Percentiles rank a stretch among this genome's conserved stretches.
These are phyloP conservation scores for Penicillium simplicissimum DNA, from an alignment of 495 filamentous ascomycete species.

Conservation along the genomic window DNA sequence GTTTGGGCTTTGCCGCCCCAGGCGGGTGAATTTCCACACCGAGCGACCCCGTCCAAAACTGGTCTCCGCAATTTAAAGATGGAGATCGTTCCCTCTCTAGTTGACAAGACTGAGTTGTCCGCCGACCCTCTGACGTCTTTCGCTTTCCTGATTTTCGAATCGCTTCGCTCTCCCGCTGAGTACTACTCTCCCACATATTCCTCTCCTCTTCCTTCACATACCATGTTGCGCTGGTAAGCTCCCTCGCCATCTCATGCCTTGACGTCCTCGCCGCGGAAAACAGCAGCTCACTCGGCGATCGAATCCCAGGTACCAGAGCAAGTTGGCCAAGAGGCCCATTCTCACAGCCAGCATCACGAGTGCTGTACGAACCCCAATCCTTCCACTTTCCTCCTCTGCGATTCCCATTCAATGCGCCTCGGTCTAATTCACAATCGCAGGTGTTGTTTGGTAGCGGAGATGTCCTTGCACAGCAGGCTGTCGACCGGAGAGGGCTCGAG, in stretches of 20 bases:
- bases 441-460: slow-evolving; percentile 91
- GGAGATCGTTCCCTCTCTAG: slow-evolving; percentile 7
- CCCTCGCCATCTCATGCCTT: neutral
- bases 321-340: slow-evolving; percentile 76
- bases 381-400: neutral
- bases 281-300: slow-evolving; percentile 9
- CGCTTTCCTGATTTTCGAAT: neutral
- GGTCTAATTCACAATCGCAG: slow-evolving; percentile 35
- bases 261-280: slow-evolving; percentile 1
- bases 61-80: slow-evolving; percentile 36
- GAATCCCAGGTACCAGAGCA: slow-evolving; percentile 77
- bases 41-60: slow-evolving; percentile 15
- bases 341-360: slow-evolving; percentile 89
- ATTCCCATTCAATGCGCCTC: neutral
- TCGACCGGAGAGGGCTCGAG: slow-evolving; percentile 75
- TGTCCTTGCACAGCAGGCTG: slow-evolving; percentile 87
- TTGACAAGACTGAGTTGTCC: neutral
- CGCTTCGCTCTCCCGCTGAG: neutral
- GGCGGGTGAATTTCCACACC: slow-evolving; percentile 26
- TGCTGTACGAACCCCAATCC: slow-evolving; percentile 48
- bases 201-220: neutral
- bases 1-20: slow-evolving; percentile 11
- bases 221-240: slow-evolving; percentile 50
- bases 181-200: slow-evolving; percentile 9
- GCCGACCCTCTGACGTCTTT: slow-evolving; percentile 1